Base-by-base conservation (phyloP, 345 rosid species). In the Viola odorata region DNA sequence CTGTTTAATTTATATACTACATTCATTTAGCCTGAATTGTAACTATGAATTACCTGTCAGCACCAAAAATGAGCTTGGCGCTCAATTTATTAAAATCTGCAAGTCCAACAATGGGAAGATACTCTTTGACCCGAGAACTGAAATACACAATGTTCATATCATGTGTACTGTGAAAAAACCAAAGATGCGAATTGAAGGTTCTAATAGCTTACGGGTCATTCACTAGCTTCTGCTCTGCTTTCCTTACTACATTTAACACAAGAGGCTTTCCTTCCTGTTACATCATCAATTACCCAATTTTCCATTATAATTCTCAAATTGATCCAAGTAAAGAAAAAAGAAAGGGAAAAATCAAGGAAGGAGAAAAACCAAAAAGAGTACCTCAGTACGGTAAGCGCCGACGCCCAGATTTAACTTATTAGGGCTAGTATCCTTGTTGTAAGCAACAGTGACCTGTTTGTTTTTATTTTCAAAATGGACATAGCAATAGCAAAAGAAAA, bases 301-400 rank as follows among this genome's bases (percentile, higher is more conserved):
- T 17, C 6, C 15, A 54, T 32, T 14, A 32, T 36, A 5, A 7
- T 37, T 32, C 12, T 54, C 14, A 54, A 5, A 54, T 54, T 10
- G 32, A 3, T 36, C 17, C 37, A 36, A 32, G 40, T 32, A 32
- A 4, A 32, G n/a, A n/a, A n/a, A n/a, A n/a, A n/a, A n/a, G n/a
- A n/a, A n/a, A n/a, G n/a, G n/a, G n/a, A 23, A 23, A 23, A 23
- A 23, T 23, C 2, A 54, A 37, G 12, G 4, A 32, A 0, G 38
- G 5, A 10, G 47, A n/a, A 15, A 14, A 45, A 12, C 17, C 45
- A 38, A 3, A 3, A 9, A 42, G 42, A 57, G 58, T 58, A 85
- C 97, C 95, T 94, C 99, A 4, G 97, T 92, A 58, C 96, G 77
- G 71, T 92, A 92, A 75, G 96, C 96, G 47, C 96, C 97, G 37